Evolutionary conservation across 768 basidiomycete species (phyloP), one percentile per base, ranked within the genome.

Genomic region (Russula brevipes): DNA sequence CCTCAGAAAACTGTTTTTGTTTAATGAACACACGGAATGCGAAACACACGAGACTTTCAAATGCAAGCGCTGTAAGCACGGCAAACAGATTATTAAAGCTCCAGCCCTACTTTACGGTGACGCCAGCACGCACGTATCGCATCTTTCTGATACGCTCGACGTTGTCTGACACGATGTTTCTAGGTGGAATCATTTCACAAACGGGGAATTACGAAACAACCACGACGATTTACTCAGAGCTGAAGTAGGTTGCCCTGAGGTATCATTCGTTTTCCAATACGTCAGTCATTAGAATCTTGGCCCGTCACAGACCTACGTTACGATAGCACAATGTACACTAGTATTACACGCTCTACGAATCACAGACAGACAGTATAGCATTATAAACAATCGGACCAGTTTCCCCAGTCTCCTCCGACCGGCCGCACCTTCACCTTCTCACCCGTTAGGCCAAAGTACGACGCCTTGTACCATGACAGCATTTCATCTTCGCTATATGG

Each of bases 1-100:
- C 17, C 83, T 99, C 35, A 81, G 94, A 46, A 89, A 98, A 72
- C 79, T 99, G 47, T 99, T 99, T 80, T 79, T 84, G 41, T 95
- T 94, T 78, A 94, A 95, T 60, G 87, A 94, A 68, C 76, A 83
- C 52, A 95, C 94, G 6, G 73, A 85, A 10, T 93, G 90, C 69
- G 94, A 98, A 72, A 98, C 97, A 39, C 97, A 99, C 69, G 96
- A 98, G 71, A 95, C 94, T 8, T 98, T 96, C 83, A 98, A 98
- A 75, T 95, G 93, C 76, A 92, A 91, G 73, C 82, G 91, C 55
- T 96, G 94, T 74, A 88, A 83, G 75, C 80, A 94, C 65, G 94
- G 93, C 19, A 88, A 82, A 69, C 97, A 98, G 73, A 71, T 81
- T 49, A 79, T 84, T 70, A 98, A 96, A 74, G 80, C 91, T 4